Evolutionary conservation across 1,139 yeast species (phyloP).

Genomic region (Scheffersomyces titani): DNA sequence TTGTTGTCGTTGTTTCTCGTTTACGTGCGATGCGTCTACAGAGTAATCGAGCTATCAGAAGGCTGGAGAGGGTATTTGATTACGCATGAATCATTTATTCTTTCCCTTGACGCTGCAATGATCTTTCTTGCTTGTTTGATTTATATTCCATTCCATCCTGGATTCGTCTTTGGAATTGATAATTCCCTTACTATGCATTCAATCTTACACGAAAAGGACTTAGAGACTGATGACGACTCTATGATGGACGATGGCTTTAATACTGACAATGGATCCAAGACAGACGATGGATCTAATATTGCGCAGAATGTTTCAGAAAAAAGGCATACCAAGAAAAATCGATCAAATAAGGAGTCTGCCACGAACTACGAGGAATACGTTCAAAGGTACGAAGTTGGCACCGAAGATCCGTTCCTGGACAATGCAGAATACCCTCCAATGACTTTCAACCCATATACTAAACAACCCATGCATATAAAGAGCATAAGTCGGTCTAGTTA

Average conservation of each 20-base stretch:
- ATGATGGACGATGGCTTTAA: no score
- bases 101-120: slow-evolving; percentile 29
- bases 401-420: background rate
- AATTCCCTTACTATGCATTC: slow-evolving; percentile 11
- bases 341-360: background rate
- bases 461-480: background rate
- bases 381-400: background rate
- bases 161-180: slow-evolving; percentile 24
- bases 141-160: slow-evolving; percentile 28
- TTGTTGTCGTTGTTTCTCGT: slow-evolving; percentile 21
- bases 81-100: slow-evolving; percentile 29
- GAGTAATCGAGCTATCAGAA: slow-evolving; percentile 31
- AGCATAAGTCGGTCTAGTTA: background rate
- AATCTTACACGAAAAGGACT: background rate
- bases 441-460: background rate
- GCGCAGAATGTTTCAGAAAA: background rate
- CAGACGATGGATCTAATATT: background rate
- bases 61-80: slow-evolving; percentile 39
- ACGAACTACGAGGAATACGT: background rate
- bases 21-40: slow-evolving; percentile 32
- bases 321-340: background rate
- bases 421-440: background rate
- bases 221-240: background rate
- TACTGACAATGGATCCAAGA: no score
- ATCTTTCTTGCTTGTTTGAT: slow-evolving; percentile 20